Base-by-base conservation (phyloP, 192 early-diverging fungal species). In the Chytriomyces hyalinus region DNA sequence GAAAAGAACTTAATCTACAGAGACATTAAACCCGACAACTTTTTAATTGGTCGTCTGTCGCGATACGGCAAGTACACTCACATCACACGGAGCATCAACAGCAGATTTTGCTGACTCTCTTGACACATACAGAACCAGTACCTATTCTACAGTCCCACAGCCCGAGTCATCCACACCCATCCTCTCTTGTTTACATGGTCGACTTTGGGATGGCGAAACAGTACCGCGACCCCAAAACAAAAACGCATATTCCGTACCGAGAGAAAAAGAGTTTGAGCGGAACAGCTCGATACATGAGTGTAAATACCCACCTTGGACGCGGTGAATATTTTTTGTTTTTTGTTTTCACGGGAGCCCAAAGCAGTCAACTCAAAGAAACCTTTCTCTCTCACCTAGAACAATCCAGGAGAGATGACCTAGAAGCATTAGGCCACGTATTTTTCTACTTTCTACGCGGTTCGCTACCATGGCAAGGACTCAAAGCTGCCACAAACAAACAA, bases 391-490 rank as follows among this genome's bases (percentile, higher is more conserved):
- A 15, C 17, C 51, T 74, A 94, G 97, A 98, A 81, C 97, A 98
- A 92, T 96, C 95, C 47, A 89, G 97, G 65, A 91, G 97, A 61
- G 97, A 98, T 80, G 97, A 98, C 76, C 83, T 98, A 70, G 96
- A 98, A 82, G 95, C 96, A 22, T 89, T 98, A 70, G 97, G 97
- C 57, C 97, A 98, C 81, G 97, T 98, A 7, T 98, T 98, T 72
- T 95, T 98, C 91, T 98, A 98, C 87, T 97, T 98, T 84, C 87
- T 98, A 82, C 89, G 95, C 61, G 94, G 96, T 20, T 88, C 88
- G 43, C 85, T 98, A 62, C 97, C 97, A 17, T 98, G 97, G 97
- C 97, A 98, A 83, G 97, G 97, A 6, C 84, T 98, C n/a, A 97
- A 97, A 84, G 97, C 97, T 0, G 93, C 92, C 20, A 96, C 94